phyloP scores from a whole-genome alignment of 1,284 basidiomycete genomes.

The Boletellus deceptivus region DNA sequence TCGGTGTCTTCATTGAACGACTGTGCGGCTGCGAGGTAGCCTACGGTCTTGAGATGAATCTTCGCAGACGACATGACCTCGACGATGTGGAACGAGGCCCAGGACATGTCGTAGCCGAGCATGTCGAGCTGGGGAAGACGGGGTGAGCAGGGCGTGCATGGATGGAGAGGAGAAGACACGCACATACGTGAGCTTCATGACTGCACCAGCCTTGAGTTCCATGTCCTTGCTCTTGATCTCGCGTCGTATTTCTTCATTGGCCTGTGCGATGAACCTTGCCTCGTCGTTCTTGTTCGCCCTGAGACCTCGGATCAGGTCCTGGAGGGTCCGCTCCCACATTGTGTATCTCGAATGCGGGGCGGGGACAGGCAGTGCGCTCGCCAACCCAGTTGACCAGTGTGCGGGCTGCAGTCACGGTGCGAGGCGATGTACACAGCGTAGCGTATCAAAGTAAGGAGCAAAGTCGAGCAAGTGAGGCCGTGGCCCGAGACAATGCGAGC shows the following conservation, averaged over 20 bases:
- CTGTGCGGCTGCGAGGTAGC: constrained; percentile 92
- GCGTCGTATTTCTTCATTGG: constrained; percentile 83
- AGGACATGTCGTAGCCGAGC: constrained; percentile 88
- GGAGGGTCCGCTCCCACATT: constrained; percentile 93
- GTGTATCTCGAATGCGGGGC: background rate
- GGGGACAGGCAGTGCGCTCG: too few relatives aligned
- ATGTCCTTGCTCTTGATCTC: constrained; percentile 95
- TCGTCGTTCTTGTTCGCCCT: constrained; percentile 85
- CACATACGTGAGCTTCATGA: constrained; percentile 97
- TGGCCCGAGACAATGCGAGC: too few relatives aligned
- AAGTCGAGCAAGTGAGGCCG: too few relatives aligned
- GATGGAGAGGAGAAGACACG: constrained; percentile 36
- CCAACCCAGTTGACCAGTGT: too few relatives aligned
- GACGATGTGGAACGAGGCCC: constrained; percentile 92
- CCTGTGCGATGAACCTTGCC: constrained; percentile 76
- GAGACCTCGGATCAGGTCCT: constrained; percentile 89
- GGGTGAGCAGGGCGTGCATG: constrained; percentile 7
- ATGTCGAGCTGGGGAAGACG: constrained; percentile 72
- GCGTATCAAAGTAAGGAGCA: too few relatives aligned
- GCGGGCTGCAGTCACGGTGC: too few relatives aligned
- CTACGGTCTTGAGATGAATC: constrained; percentile 91
- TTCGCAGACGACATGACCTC: constrained; percentile 96
- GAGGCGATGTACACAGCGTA: too few relatives aligned
- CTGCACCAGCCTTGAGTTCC: constrained; percentile 93
- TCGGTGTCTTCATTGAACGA: constrained; percentile 95